A percentile compares a stretch with the other conserved stretches of the same genome.
Conservation (phyloP, 2,329 filamentous ascomycete genomes). For the Paraconiothyrium sp. region DNA sequence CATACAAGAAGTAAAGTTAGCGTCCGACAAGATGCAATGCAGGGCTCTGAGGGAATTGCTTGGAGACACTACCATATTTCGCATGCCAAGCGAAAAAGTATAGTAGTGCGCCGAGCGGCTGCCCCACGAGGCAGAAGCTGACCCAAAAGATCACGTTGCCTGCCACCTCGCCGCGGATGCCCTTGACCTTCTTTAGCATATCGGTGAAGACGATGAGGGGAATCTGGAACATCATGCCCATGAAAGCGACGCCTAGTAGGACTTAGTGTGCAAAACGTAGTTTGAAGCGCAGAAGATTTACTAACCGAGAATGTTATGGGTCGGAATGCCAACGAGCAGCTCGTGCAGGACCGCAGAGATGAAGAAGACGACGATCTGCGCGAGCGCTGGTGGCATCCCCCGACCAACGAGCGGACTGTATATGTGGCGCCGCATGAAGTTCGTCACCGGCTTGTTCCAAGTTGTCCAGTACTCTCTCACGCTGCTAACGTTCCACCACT, state of each 20-base stretch:
- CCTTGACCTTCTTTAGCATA: slow-evolving; percentile 79
- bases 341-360: slow-evolving; percentile 92
- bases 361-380: slow-evolving; percentile 84
- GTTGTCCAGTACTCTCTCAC: slow-evolving; percentile 91
- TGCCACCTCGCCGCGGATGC: slow-evolving; percentile 77
- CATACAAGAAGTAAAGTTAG: slow-evolving; percentile 11
- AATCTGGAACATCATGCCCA: slow-evolving; percentile 93
- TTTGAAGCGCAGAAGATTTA: background rate
- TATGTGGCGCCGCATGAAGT: slow-evolving; percentile 95
- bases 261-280: background rate
- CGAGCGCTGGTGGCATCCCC: slow-evolving; percentile 75
- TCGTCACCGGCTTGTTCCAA: slow-evolving; percentile 98
- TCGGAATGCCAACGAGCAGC: slow-evolving; percentile 90
- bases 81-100: slow-evolving; percentile 99
- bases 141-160: slow-evolving; percentile 98
- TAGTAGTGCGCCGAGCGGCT: slow-evolving; percentile 88
- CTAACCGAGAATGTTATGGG: slow-evolving; percentile 87
- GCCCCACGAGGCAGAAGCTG: slow-evolving; percentile 92
- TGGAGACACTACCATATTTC: slow-evolving; percentile 86
- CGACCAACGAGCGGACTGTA: slow-evolving; percentile 88
- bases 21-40: slow-evolving; percentile 35
- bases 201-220: slow-evolving; percentile 85
- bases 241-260: slow-evolving; percentile 81
- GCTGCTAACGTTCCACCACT: slow-evolving; percentile 91
- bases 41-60: slow-evolving; percentile 37